Base-by-base conservation (phyloP, 2,329 filamentous ascomycete genomes). In the Ceratocystis huliohia region DNA sequence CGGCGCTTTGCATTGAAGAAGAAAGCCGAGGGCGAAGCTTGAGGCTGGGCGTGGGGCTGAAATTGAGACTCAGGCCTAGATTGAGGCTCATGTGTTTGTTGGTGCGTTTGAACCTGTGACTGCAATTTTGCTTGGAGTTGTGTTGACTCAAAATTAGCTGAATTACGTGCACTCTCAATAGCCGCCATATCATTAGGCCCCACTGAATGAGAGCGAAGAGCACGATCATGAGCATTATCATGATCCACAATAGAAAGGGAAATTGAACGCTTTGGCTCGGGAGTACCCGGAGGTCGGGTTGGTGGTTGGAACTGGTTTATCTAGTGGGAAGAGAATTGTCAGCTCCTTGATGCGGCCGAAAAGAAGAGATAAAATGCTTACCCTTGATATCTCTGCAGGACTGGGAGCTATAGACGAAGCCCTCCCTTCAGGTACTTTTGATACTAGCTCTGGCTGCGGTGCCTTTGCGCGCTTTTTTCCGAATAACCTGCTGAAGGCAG, bases 241-340 rank as follows among this genome's bases (percentile, higher is more conserved):
- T 80, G 83, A 70, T 87, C 84, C 50, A 81, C 83, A 63, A 86
- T 78, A 7, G 84, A 84, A 41, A 85, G 71, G 4, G 84, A 86
- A 3, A 78, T 78, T 6, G 84, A 83, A 66, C 83, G 80, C 71
- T 84, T 82, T 20, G 77, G 74, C 68, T 78, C 78, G 10, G 28
- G 37, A 25, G 50, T 62, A 25, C 50, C 20, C 17, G 53, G 25
- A 3, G 53, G 44, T n/a, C 28, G 53, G 13, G 17, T 48, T 22
- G 22, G 64, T 22, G 50, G 13, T 28, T 46, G 64, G 8, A 45
- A 46, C 28, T 46, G 53, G 25, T 17, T 37, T 2, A 15, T 45
- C 64, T 28, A 30, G 8, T 13, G 17, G 7, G 1, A 44, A 41
- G 13, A 0, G 53, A 30, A 15, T 20, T 5, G 50, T 65, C 33